A percentile compares a stretch with the other conserved stretches of the same genome.
Evolutionary conservation across 2,329 filamentous ascomycete species (phyloP).

Genomic region (Botrytis fabae): DNA sequence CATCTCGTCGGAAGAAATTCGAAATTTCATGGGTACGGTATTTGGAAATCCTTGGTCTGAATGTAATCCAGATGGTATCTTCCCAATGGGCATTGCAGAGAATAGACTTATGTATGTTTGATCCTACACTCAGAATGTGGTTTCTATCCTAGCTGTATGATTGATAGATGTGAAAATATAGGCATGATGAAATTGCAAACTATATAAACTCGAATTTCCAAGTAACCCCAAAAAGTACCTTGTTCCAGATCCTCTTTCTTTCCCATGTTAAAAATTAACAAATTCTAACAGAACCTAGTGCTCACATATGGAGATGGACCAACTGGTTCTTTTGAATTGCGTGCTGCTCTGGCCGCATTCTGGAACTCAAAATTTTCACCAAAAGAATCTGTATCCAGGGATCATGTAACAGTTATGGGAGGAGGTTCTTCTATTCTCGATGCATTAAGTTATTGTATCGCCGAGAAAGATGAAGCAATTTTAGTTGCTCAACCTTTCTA

Average conservation of each 20-base stretch:
- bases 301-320: conserved; percentile 28
- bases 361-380: conserved; percentile 46
- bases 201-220: conserved; percentile 23
- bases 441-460: conserved; percentile 46
- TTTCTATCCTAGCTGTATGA: not conserved
- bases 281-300: conserved; percentile 15
- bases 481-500: conserved; percentile 50
- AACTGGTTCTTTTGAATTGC: conserved; percentile 42
- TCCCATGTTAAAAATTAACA: not conserved
- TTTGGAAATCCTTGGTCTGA: conserved; percentile 25
- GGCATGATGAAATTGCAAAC: conserved; percentile 25
- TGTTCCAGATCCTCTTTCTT: not conserved
- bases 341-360: conserved; percentile 43
- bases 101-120: conserved; percentile 27
- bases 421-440: conserved; percentile 41
- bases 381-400: conserved; percentile 37
- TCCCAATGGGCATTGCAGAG: conserved; percentile 27
- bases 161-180: not conserved
- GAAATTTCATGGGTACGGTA: conserved; percentile 23
- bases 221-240: conserved; percentile 17
- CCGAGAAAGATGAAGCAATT: conserved; percentile 47
- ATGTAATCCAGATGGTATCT: conserved; percentile 24
- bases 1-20: conserved; percentile 16
- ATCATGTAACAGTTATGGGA: conserved; percentile 45
- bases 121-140: not conserved